These are phyloP conservation scores for Claviceps sorghi DNA, from an alignment of 2,329 filamentous ascomycete species.

Conservation along the genomic window DNA sequence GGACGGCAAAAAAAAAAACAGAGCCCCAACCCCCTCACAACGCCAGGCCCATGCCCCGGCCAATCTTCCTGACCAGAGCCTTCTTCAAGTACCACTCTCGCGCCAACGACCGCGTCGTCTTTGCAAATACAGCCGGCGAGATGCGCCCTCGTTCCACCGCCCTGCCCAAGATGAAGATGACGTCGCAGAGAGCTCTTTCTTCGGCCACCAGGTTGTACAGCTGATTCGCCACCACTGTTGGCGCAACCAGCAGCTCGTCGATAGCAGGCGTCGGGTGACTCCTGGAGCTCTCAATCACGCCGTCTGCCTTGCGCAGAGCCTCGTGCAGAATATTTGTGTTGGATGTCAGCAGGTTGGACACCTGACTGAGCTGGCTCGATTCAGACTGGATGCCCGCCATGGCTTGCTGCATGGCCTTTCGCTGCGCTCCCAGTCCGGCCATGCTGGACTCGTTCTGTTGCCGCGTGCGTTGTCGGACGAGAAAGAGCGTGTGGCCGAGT, in stretches of 20 bases:
- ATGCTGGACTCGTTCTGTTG: slow-evolving; percentile 61
- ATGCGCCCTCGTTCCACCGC: slow-evolving; percentile 62
- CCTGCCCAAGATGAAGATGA: slow-evolving; percentile 66
- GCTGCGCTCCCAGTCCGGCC: slow-evolving; percentile 63
- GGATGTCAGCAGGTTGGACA: slow-evolving; percentile 55
- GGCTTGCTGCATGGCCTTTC: slow-evolving; percentile 57
- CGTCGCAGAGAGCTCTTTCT: slow-evolving; percentile 72
- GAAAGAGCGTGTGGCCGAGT: slow-evolving; percentile 54
- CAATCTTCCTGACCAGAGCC: slow-evolving; percentile 65
- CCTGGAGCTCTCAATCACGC: slow-evolving; percentile 58
- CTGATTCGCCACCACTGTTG: slow-evolving; percentile 85
- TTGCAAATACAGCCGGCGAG: slow-evolving; percentile 58
- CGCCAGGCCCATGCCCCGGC: slow-evolving; percentile 55
- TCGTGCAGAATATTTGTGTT: slow-evolving; percentile 70
- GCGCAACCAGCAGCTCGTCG: slow-evolving; percentile 84
- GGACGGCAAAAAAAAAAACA: neutral
- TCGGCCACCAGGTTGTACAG: slow-evolving; percentile 81
- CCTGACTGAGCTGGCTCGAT: slow-evolving; percentile 51
- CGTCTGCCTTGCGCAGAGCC: slow-evolving; percentile 64
- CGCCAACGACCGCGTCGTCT: slow-evolving; percentile 59
- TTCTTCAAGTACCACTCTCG: slow-evolving; percentile 77
- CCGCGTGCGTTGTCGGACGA: slow-evolving; percentile 53
- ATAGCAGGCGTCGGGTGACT: slow-evolving; percentile 58
- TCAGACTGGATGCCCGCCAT: slow-evolving; percentile 60
- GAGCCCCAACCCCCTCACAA: slow-evolving; percentile 8